Conservation (phyloP, 192 early-diverging fungal genomes). For the Coemansia sp. region DNA sequence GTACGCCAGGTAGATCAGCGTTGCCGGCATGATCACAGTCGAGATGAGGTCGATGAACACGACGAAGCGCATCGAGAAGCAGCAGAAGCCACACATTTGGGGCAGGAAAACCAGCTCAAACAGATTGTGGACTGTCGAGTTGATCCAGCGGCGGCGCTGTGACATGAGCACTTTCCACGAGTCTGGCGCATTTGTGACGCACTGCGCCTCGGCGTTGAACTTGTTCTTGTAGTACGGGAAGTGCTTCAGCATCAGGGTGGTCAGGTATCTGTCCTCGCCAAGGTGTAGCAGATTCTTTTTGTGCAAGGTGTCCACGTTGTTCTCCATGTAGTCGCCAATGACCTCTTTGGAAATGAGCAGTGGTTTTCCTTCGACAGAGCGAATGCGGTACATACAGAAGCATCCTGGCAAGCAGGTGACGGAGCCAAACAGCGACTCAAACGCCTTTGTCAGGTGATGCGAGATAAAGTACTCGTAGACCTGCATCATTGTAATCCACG, state of each 20-base stretch:
- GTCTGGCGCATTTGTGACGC: slow-evolving; percentile 91
- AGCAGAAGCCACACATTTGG: slow-evolving; percentile 96
- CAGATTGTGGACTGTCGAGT: slow-evolving; percentile 98
- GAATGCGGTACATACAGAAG: slow-evolving; percentile 99
- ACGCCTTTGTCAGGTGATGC: slow-evolving; percentile 93
- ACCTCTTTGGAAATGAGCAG: slow-evolving; percentile 81
- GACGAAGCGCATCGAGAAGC: slow-evolving; percentile 97
- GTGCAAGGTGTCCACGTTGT: slow-evolving; percentile 93
- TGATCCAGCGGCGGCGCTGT: slow-evolving; percentile 99
- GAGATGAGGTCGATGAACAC: slow-evolving; percentile 93
- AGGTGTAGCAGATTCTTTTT: slow-evolving; percentile 96
- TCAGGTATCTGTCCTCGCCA: slow-evolving; percentile 98
- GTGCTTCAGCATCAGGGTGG: slow-evolving; percentile 91
- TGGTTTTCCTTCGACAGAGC: slow-evolving; percentile 81
- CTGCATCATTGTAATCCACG: slow-evolving; percentile 98
- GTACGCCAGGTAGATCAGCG: slow-evolving; percentile 87
- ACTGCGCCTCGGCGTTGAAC: slow-evolving; percentile 91
- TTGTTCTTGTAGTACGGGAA: slow-evolving; percentile 93
- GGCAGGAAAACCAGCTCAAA: slow-evolving; percentile 89
- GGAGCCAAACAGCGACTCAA: slow-evolving; percentile 94
- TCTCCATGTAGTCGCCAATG: slow-evolving; percentile 88
- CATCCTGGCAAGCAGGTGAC: slow-evolving; percentile 97
- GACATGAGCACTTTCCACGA: slow-evolving; percentile 92
- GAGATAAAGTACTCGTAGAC: slow-evolving; percentile 98
- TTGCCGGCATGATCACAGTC: slow-evolving; percentile 90